phyloP scores from a whole-genome alignment of 768 basidiomycete species.

The Fomitopsis serialis region DNA sequence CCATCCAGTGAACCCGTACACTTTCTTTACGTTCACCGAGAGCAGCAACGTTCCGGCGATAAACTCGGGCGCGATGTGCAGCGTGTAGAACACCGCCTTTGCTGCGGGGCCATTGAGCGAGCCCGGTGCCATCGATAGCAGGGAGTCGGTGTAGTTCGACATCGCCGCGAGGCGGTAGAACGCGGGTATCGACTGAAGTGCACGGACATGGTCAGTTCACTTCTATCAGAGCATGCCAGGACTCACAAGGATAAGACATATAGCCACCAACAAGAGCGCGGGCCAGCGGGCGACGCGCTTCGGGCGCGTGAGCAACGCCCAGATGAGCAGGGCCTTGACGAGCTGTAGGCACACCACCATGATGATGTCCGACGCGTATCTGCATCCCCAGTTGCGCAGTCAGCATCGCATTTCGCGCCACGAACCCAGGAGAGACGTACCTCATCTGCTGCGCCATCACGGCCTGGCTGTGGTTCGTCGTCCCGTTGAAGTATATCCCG shows the following conservation, averaged over 20 bases:
- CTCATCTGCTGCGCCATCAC: constrained; percentile 3
- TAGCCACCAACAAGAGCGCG: background rate
- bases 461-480: background rate
- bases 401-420: background rate
- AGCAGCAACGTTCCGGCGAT: constrained; percentile 7
- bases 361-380: constrained; percentile 4
- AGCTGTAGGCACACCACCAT: background rate
- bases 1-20: constrained; percentile 1
- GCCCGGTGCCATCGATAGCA: constrained; percentile 5
- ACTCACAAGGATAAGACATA: constrained; percentile 5
- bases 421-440: background rate
- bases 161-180: constrained; percentile 12
- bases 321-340: background rate
- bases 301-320: constrained; percentile 5
- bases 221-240: background rate
- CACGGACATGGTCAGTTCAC: background rate
- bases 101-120: constrained; percentile 8
- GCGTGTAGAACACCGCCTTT: constrained; percentile 11
- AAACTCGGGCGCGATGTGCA: constrained; percentile 14
- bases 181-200: constrained; percentile 2
- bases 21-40: constrained; percentile 5
- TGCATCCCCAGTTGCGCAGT: background rate
- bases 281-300: constrained; percentile 1
- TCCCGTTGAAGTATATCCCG: constrained; percentile 1
- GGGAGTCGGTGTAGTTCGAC: constrained; percentile 7